Evolutionary conservation across 2,329 filamentous ascomycete genomes (phyloP).

Genomic region (Cytospora schulzeri): DNA sequence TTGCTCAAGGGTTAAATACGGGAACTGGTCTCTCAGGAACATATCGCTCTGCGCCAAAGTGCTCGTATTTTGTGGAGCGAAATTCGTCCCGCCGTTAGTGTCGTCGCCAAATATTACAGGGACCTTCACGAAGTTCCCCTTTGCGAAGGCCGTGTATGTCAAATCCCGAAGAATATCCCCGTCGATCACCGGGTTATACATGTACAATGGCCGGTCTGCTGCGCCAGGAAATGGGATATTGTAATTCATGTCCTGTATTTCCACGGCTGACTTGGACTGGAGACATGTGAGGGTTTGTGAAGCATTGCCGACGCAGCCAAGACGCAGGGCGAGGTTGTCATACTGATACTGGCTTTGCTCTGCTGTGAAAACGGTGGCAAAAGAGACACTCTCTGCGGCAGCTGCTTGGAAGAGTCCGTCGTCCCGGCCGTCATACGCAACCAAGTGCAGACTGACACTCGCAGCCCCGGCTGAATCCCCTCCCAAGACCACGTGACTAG

Average conservation of each 20-base stretch:
- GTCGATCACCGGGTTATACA: conserved; percentile 59
- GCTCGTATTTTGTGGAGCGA: conserved; percentile 53
- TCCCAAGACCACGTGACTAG: conserved; percentile 66
- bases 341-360: conserved; percentile 55
- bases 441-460: conserved; percentile 66
- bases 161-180: conserved; percentile 52
- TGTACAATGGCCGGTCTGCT: conserved; percentile 46
- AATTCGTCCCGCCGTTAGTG: conserved; percentile 67
- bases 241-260: conserved; percentile 47
- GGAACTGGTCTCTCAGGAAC: conserved; percentile 62
- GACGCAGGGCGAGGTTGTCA: conserved; percentile 47
- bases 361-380: conserved; percentile 49
- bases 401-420: conserved; percentile 54
- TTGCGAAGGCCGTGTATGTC: conserved; percentile 50
- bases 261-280: conserved; percentile 42
- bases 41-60: conserved; percentile 51
- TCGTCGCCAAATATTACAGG: conserved; percentile 46
- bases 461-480: conserved; percentile 70
- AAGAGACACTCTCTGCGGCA: conserved; percentile 54
- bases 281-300: conserved; percentile 47
- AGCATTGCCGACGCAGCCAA: conserved; percentile 43
- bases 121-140: conserved; percentile 23
- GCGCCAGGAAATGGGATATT: conserved; percentile 44
- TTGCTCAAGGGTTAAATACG: conserved; percentile 53
- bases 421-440: conserved; percentile 53